Conservation (phyloP, 2,329 filamentous ascomycete species). For the Aspergillus hortae region DNA sequence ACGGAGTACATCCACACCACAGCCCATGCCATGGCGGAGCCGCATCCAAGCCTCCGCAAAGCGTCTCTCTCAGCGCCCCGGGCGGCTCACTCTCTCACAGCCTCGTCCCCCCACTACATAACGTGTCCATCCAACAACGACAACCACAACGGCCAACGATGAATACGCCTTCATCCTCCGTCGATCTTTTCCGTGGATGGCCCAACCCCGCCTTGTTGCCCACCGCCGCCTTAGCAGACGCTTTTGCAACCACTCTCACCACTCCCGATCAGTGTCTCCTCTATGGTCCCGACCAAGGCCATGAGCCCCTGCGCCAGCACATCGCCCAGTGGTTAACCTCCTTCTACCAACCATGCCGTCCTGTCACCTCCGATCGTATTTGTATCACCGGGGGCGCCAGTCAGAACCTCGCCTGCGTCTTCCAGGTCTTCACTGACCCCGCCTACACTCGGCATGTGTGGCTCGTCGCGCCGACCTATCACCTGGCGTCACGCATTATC, state of each 20-base stretch:
- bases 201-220: slow-evolving; percentile 62
- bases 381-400: slow-evolving; percentile 82
- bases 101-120: background rate
- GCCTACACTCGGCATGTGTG: slow-evolving; percentile 70
- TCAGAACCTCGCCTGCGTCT: slow-evolving; percentile 73
- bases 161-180: slow-evolving; percentile 10
- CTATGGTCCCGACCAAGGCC: slow-evolving; percentile 77
- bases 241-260: slow-evolving; percentile 57
- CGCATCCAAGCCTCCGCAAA: too few species aligned
- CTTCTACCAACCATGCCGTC: slow-evolving; percentile 53
- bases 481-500: slow-evolving; percentile 81
- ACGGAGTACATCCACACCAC: too few species aligned
- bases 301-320: slow-evolving; percentile 63
- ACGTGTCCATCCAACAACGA: background rate
- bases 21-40: too few species aligned
- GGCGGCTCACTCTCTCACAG: background rate
- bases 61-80: too few species aligned
- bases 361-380: slow-evolving; percentile 58
- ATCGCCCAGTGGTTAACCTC: slow-evolving; percentile 67
- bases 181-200: slow-evolving; percentile 46
- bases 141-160: background rate
- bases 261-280: slow-evolving; percentile 34
- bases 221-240: slow-evolving; percentile 56
- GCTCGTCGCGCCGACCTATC: slow-evolving; percentile 79
- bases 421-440: slow-evolving; percentile 79